Base-by-base conservation (phyloP, 768 basidiomycete species). In the Suillus ampliporus region DNA sequence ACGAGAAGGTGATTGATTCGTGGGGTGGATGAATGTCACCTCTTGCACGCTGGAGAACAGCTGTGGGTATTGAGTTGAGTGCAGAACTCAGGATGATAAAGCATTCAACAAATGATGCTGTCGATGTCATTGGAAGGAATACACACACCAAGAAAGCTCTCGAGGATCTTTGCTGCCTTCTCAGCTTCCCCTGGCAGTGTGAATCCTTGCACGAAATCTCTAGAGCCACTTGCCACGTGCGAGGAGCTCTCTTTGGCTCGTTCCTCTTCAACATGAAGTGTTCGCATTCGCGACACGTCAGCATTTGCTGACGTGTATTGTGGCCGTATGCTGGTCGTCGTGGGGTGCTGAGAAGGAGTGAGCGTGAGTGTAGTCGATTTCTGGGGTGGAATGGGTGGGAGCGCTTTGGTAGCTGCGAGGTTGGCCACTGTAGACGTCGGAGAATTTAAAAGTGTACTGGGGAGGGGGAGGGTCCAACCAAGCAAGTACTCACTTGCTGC, bases 51-150 rank as follows among this genome's bases (percentile, higher is more conserved):
- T 92, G 91, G 19, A 99, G 78, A 56, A 99, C 94, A 10, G 89
- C 91, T 75, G 97, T 97, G 2, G 97, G 97, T 69, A 99, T 90
- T 3, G 95, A 77, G 74, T 99, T 98, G 62, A 99, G 87, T 1
- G 96, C 97, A 41, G 94, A n/a, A 94, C 71, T 91, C 85, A 15
- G 96, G 95, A 67, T 89, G 82, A 38, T 86, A 56, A 10, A 21
- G 3, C 19, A 61, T 34, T 65, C 57, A 64, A 52, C 47, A 53
- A 57, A 35, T 21, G 52, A 58, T 53, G 51, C 11, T 57, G 57
- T 34, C 35, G 14, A 34, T 14, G 26, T 48, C 37, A n/a, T n/a
- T 15, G 58, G 52, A 17, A 26, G 7, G 23, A 3, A 8, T 8
- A 38, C 9, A 68, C 83, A 59, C 72, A 94, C 94, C 95, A n/a